These are phyloP conservation scores for Cytospora mali DNA, from an alignment of 2,329 filamentous ascomycete genomes.

Conservation along the genomic window DNA sequence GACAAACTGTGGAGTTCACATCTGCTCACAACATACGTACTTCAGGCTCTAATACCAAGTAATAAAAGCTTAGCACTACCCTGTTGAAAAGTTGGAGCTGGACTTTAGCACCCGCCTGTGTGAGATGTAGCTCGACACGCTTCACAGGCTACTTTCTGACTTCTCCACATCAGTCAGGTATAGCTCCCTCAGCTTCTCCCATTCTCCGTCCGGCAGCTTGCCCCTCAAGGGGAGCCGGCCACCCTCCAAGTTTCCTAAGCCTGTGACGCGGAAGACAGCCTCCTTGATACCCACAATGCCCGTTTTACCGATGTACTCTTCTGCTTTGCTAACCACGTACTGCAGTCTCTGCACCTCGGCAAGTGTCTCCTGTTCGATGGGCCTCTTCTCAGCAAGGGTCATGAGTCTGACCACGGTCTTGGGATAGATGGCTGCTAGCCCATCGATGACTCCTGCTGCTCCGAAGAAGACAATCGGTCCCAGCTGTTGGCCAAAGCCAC, in stretches of 20 bases:
- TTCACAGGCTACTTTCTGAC: slow-evolving; percentile 30
- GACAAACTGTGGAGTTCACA: too few species aligned
- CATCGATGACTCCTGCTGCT: slow-evolving; percentile 67
- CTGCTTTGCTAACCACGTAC: slow-evolving; percentile 61
- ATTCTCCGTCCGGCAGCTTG: slow-evolving; percentile 57
- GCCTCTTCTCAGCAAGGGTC: slow-evolving; percentile 44
- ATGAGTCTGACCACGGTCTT: slow-evolving; percentile 62
- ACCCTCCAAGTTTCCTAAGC: slow-evolving; percentile 60
- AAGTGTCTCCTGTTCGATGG: slow-evolving; percentile 38
- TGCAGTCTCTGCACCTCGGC: slow-evolving; percentile 61
- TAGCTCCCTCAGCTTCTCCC: slow-evolving; percentile 48
- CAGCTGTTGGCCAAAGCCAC: slow-evolving; percentile 68
- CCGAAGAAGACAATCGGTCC: slow-evolving; percentile 65
- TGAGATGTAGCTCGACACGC: not conserved
- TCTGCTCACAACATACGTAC: too few species aligned
- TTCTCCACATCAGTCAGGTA: slow-evolving; percentile 40
- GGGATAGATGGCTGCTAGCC: slow-evolving; percentile 66
- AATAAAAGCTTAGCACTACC: too few species aligned
- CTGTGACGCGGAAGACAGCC: slow-evolving; percentile 57
- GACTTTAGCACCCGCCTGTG: too few species aligned
- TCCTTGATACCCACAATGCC: slow-evolving; percentile 68
- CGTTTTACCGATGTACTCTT: slow-evolving; percentile 63
- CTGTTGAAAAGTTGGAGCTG: too few species aligned
- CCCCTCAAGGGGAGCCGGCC: slow-evolving; percentile 61
- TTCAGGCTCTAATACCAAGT: too few species aligned